Base-by-base conservation (phyloP, 1,284 basidiomycete genomes). In the Mycosarcoma mackinlayi region DNA sequence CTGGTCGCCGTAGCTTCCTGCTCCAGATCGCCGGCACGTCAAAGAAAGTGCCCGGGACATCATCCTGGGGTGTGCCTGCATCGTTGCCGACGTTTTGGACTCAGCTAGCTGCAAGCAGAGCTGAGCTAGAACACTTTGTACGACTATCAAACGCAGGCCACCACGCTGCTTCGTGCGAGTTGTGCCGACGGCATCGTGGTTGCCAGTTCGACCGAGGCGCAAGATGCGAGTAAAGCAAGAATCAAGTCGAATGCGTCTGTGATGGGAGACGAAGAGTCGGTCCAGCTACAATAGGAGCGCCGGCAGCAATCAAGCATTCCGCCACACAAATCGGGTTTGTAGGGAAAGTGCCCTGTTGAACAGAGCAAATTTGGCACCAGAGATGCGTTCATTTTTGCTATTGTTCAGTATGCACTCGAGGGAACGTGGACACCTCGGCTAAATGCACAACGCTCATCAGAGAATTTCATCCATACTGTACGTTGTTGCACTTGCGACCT, bases 361-460 rank as follows among this genome's bases (percentile, higher is more conserved):
- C 41, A 42, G 25, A n/a, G n/a, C n/a, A n/a, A n/a, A n/a, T n/a
- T 31, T 31, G 30, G 30, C 30, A 31, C 9, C n/a, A n/a, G n/a
- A n/a, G 28, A 13, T n/a, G 23, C 30, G 9, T 16, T 35, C 33
- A 13, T 25, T 23, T 38, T 14, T 11, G 27, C 34, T 18, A 16
- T 38, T 23, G 11, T 38, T 46, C 9, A 23, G 13, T 39, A 57
- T 64, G 54, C 49, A 64, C 11, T 49, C 50, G 62, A 65, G 62
- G 55, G 62, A 65, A 65, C 62, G 62, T 65, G 62, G 55, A 59
- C 62, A 65, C 39, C 55, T 64, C 55, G 55, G 34, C 33, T 64
- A 54, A 21, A 64, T 58, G 44, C 50, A 18, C 7, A 33, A 33
- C 19, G 45, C 3, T 8, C 11, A 9, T 31, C 9, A 31, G 9